Conservation (phyloP, 345 rosid species). For the Zanthoxylum bungeanum region DNA sequence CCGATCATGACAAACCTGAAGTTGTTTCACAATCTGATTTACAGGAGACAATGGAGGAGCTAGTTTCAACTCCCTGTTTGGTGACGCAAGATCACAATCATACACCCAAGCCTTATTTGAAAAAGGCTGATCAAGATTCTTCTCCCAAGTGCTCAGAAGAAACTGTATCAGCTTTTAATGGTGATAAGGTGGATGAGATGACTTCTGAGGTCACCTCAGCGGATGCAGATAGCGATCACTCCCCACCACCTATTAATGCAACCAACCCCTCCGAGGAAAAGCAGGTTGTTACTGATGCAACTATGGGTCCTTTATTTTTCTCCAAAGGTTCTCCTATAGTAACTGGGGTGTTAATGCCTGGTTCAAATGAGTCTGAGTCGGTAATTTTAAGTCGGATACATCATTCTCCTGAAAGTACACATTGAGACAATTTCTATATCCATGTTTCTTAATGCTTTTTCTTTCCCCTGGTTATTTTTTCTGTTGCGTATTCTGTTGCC, state of each 20-base stretch:
- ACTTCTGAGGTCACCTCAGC: conserved; percentile 20
- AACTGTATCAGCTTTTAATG: conserved; percentile 7
- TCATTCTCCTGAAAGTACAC: conserved; percentile 96
- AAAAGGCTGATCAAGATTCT: conserved; percentile 9
- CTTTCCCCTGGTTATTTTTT: conserved; percentile 20
- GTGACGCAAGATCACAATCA: conserved; percentile 9
- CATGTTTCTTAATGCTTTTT: conserved; percentile 33
- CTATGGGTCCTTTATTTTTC: conserved; percentile 34
- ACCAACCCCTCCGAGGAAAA: conserved; percentile 20
- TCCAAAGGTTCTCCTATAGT: conserved; percentile 38
- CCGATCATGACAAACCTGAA: conserved; percentile 23
- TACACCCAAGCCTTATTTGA: conserved; percentile 14
- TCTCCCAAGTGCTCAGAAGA: conserved; percentile 21
- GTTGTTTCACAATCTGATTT: conserved; percentile 10
- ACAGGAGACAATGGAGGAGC: conserved; percentile 15
- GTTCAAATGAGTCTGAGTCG: conserved; percentile 69
- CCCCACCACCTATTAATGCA: conserved; percentile 1
- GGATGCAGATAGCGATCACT: conserved; percentile 11
- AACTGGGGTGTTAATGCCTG: conserved; percentile 46
- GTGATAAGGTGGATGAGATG: conserved; percentile 28
- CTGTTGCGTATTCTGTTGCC: conserved; percentile 20
- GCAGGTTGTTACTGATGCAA: conserved; percentile 25
- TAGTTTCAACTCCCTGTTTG: conserved; percentile 15
- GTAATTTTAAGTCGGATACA: conserved; percentile 93
- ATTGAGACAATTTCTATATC: conserved; percentile 71